phyloP scores from a whole-genome alignment of 164 flowering plant genomes.

The Euptelea pleiosperma region DNA sequence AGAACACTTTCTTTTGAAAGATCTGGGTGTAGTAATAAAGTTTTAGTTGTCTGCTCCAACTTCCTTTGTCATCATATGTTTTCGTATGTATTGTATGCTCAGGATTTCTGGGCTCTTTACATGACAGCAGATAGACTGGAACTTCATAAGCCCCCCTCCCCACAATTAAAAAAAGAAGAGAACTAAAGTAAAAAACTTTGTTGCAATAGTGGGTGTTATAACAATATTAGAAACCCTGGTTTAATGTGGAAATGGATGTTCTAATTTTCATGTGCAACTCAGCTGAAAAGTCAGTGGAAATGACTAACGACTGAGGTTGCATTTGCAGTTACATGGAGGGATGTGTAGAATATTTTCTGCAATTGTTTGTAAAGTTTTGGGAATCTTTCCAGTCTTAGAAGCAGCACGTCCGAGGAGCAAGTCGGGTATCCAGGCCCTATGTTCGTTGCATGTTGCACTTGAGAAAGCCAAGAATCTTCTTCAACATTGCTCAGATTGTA shows the following conservation, averaged over 20 bases:
- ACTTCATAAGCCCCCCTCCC: too few relatives aligned
- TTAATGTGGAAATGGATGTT: too few relatives aligned
- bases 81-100: neutral
- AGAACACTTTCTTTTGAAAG: neutral
- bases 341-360: slow-evolving; percentile 75
- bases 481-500: slow-evolving; percentile 80
- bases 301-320: neutral
- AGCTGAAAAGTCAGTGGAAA: too few relatives aligned
- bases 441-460: slow-evolving; percentile 80
- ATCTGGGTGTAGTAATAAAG: too few relatives aligned
- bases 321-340: slow-evolving; percentile 82
- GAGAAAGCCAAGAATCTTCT: slow-evolving; percentile 78
- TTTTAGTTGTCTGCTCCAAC: too few relatives aligned
- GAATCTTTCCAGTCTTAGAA: slow-evolving; percentile 74
- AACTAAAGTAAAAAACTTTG: too few relatives aligned
- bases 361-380: slow-evolving; percentile 67
- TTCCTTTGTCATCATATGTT: neutral
- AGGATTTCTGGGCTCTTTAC: too few relatives aligned
- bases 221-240: too few relatives aligned
- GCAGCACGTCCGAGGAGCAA: slow-evolving; percentile 86
- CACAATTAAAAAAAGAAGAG: too few relatives aligned
- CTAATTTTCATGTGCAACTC: too few relatives aligned
- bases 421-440: slow-evolving; percentile 86
- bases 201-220: too few relatives aligned
- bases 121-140: neutral